phyloP scores from a whole-genome alignment of 495 filamentous ascomycete species.

The Talaromyces borbonicus region DNA sequence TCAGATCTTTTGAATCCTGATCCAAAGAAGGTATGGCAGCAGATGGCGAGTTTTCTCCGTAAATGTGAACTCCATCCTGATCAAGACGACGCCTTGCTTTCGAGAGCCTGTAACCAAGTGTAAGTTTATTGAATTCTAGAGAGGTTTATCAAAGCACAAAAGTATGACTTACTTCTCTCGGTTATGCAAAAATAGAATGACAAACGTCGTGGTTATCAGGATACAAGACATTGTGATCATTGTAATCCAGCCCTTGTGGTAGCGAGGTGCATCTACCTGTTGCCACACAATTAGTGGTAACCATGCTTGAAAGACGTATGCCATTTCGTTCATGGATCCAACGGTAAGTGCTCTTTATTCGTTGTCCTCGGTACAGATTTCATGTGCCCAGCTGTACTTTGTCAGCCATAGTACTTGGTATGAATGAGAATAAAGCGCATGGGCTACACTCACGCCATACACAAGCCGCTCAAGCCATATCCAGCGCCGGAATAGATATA shows the following conservation, averaged over 20 bases:
- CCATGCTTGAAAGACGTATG: slow-evolving; percentile 41
- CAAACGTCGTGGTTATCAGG: slow-evolving; percentile 21
- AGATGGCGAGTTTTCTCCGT: not conserved
- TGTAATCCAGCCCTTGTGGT: slow-evolving; percentile 40
- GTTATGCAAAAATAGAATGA: slow-evolving; percentile 25
- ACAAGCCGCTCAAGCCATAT: slow-evolving; percentile 31
- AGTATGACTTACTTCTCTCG: slow-evolving; percentile 15
- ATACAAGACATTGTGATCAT: slow-evolving; percentile 22
- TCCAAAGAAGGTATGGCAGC: not conserved
- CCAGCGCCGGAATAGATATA: slow-evolving; percentile 29
- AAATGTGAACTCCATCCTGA: not conserved
- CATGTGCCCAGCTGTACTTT: slow-evolving; percentile 35
- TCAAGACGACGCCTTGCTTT: not conserved
- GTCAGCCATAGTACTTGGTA: slow-evolving; percentile 5
- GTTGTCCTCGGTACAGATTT: slow-evolving; percentile 40
- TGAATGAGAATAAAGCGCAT: not conserved
- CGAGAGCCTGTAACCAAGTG: not conserved
- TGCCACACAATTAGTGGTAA: slow-evolving; percentile 41
- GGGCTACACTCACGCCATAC: slow-evolving; percentile 27
- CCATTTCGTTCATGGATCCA: slow-evolving; percentile 41
- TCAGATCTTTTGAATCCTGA: not conserved
- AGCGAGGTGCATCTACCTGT: slow-evolving; percentile 39
- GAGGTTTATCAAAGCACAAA: not conserved
- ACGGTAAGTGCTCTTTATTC: slow-evolving; percentile 42
- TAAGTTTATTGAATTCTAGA: not conserved